A percentile compares a stretch with the other conserved stretches of the same genome.
These are phyloP conservation scores for Debaryomyces fabryi DNA, from an alignment of 1,139 yeast species.

Conservation along the genomic window DNA sequence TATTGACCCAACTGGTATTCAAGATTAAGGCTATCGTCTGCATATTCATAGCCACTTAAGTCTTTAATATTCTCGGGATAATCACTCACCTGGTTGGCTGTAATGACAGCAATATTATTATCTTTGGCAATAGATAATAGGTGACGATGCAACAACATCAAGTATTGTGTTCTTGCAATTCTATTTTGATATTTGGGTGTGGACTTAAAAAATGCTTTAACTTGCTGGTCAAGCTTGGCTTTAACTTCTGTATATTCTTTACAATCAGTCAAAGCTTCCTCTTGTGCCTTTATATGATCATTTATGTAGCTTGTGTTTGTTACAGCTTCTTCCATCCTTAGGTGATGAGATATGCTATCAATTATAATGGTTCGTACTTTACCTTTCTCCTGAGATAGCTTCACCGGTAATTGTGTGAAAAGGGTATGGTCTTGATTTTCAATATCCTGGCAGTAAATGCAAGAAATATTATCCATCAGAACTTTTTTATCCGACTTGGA, in stretches of 20 bases:
- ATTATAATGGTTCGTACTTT: conserved; percentile 60
- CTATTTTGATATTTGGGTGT: conserved; percentile 30
- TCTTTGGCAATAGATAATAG: conserved; percentile 53
- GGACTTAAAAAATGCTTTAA: conserved; percentile 31
- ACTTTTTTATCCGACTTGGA: conserved; percentile 22
- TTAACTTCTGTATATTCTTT: conserved; percentile 23
- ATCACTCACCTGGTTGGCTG: conserved; percentile 83
- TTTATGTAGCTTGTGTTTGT: conserved; percentile 31
- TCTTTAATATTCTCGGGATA: conserved; percentile 30
- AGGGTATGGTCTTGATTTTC: conserved; percentile 77
- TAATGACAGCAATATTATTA: conserved; percentile 61
- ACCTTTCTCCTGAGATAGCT: conserved; percentile 42
- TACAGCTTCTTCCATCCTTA: conserved; percentile 63
- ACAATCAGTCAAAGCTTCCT: conserved; percentile 19
- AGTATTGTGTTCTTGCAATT: conserved; percentile 42
- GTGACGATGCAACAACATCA: conserved; percentile 48
- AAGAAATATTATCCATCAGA: conserved; percentile 54
- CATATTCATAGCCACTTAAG: conserved; percentile 19
- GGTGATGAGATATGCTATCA: conserved; percentile 87
- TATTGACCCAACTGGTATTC: conserved; percentile 75
- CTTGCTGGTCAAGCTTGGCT: conserved; percentile 30
- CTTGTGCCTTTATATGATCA: conserved; percentile 26
- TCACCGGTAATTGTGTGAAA: conserved; percentile 67
- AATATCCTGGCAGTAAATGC: conserved; percentile 66
- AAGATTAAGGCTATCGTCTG: conserved; percentile 36